phyloP scores from a whole-genome alignment of 768 basidiomycete species.

The Lentinula guzmanii region DNA sequence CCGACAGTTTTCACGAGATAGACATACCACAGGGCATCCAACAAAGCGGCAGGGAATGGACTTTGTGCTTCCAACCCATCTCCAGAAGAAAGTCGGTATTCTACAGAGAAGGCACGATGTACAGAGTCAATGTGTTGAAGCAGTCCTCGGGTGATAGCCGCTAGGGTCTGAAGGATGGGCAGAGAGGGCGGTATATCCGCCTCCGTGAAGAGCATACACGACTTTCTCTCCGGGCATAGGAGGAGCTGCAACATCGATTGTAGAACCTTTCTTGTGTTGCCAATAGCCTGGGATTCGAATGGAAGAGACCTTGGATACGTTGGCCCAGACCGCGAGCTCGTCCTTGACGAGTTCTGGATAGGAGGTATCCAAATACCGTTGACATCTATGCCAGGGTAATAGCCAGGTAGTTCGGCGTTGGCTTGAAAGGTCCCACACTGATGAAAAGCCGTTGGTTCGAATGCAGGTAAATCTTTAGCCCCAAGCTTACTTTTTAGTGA shows the following conservation, averaged over 20 bases:
- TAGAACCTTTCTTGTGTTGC: slow-evolving; percentile 36
- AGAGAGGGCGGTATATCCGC: slow-evolving; percentile 46
- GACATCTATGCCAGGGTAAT: slow-evolving; percentile 32
- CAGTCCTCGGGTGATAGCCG: slow-evolving; percentile 39
- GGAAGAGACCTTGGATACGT: slow-evolving; percentile 30
- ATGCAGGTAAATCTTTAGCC: neutral
- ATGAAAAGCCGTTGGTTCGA: neutral
- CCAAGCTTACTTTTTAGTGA: slow-evolving; percentile 21
- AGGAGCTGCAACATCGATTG: slow-evolving; percentile 26
- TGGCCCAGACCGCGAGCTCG: slow-evolving; percentile 34
- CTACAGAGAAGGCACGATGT: slow-evolving; percentile 52
- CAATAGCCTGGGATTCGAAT: slow-evolving; percentile 53
- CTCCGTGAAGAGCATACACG: slow-evolving; percentile 60
- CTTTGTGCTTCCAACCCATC: slow-evolving; percentile 35
- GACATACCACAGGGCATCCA: slow-evolving; percentile 69
- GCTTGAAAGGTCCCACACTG: slow-evolving; percentile 29
- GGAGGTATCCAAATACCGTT: slow-evolving; percentile 46
- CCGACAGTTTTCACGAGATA: slow-evolving; percentile 58
- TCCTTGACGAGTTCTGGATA: slow-evolving; percentile 35
- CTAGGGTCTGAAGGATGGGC: slow-evolving; percentile 50
- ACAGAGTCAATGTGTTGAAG: slow-evolving; percentile 38
- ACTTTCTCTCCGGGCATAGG: slow-evolving; percentile 49
- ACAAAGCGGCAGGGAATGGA: slow-evolving; percentile 70
- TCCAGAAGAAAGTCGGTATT: slow-evolving; percentile 62
- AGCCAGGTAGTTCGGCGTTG: slow-evolving; percentile 31